phyloP scores from a whole-genome alignment of 768 basidiomycete genomes.

The Tulasnella sp. region DNA sequence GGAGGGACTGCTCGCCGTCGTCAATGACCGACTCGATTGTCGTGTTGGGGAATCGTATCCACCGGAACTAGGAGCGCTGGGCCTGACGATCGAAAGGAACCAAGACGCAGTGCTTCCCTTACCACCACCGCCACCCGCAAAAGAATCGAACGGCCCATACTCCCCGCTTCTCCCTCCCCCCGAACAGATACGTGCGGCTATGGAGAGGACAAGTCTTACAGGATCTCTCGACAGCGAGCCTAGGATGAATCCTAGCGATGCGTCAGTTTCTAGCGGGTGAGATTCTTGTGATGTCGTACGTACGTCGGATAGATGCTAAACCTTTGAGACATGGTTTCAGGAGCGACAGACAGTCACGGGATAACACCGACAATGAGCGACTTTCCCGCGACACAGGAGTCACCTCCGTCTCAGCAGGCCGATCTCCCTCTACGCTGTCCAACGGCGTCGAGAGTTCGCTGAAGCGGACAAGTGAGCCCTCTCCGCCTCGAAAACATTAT shows the following conservation, averaged over 20 bases:
- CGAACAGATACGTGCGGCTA: not conserved
- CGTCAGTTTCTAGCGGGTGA: constrained; percentile 43
- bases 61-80: not conserved
- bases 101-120: not conserved
- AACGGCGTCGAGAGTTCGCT: constrained; percentile 7
- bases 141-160: not conserved
- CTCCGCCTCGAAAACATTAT: constrained; percentile 35
- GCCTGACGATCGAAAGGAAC: not conserved
- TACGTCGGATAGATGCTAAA: not conserved
- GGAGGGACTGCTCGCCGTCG: constrained; percentile 53
- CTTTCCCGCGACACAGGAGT: constrained; percentile 48
- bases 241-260: not conserved
- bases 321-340: not conserved
- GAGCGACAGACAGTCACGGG: constrained; percentile 6
- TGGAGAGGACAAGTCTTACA: not conserved
- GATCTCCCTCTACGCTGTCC: constrained; percentile 10
- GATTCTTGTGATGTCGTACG: constrained; percentile 20
- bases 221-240: not conserved
- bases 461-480: not conserved
- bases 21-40: constrained; percentile 48
- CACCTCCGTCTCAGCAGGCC: constrained; percentile 32
- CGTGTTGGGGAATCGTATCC: constrained; percentile 34
- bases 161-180: not conserved
- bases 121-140: constrained; percentile 2
- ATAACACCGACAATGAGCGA: constrained; percentile 35